These are phyloP conservation scores for Lachnellula suecica DNA, from an alignment of 2,329 filamentous ascomycete species.

Conservation along the genomic window DNA sequence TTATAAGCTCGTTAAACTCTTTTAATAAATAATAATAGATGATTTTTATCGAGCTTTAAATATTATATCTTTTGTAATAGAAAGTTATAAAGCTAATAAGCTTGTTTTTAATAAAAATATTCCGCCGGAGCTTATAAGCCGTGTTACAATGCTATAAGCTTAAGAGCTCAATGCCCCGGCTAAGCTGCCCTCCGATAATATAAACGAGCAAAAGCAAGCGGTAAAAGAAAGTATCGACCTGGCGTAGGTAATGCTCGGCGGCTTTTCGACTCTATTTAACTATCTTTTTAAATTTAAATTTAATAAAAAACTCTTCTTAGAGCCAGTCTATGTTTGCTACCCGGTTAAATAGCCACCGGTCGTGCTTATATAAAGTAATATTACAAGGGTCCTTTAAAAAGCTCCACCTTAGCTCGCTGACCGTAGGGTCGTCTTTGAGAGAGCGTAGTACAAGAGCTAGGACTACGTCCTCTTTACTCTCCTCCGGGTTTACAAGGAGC, in stretches of 20 bases:
- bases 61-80: conserved; percentile 27
- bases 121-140: conserved; percentile 2
- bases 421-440: conserved; percentile 9
- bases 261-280: not conserved
- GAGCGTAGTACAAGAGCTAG: not conserved
- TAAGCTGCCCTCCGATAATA: conserved; percentile 2
- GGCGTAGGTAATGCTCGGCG: conserved; percentile 2
- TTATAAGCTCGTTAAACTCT: conserved; percentile 24
- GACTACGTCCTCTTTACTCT: not conserved
- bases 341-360: conserved; percentile 1
- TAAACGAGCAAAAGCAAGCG: not conserved
- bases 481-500: conserved; percentile 3
- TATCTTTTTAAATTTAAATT: not conserved
- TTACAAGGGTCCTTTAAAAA: conserved; percentile 1
- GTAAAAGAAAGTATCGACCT: conserved; percentile 4
- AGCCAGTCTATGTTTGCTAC: not conserved
- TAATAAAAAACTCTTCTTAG: conserved; percentile 4
- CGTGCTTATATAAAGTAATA: too few relatives aligned
- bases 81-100: conserved; percentile 21
- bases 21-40: conserved; percentile 28
- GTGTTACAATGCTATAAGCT: conserved; percentile 7
- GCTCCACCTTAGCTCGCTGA: conserved; percentile 4
- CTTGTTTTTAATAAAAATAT: conserved; percentile 13
- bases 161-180: conserved; percentile 4
- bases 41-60: conserved; percentile 22